Base-by-base conservation (phyloP, 768 basidiomycete species). In the Pulveroboletus sp. region DNA sequence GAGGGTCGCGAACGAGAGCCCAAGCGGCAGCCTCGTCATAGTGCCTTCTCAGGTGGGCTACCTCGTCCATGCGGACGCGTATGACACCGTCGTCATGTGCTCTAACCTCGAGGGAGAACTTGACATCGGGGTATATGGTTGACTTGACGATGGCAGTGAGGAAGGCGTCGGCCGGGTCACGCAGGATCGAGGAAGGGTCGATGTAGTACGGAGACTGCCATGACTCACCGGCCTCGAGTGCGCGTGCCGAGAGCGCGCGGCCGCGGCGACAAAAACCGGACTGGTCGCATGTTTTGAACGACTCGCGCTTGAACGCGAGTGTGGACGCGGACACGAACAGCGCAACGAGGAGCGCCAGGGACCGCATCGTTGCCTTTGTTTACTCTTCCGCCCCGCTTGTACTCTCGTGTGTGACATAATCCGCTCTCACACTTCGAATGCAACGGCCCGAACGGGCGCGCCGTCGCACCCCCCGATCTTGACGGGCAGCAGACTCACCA, bases 271-370 rank as follows among this genome's bases (percentile, higher is more conserved):
- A 98, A 71, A 99, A 98, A 17, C 89, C 93, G 1, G 92, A 81
- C 68, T 98, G 91, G n/a, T 78, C 76, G 63, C 96, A 98, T 49
- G 83, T 91, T 70, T 96, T 97, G 78, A 94, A 99, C 69, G 97
- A 92, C 51, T 86, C 78, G 17, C 76, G 72, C 72, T 89, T 89
- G 70, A 89, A 81, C 30, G 85, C 81, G 24, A 77, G 58, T 2
- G 74, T 64, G 16, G 64, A 50, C 14, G 69, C 68, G 5, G 68
- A 55, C 30, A 52, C 56, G 23, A 63, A 55, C 16, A 73, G 59
- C 38, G 68, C 60, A 42, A 75, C 61, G 47, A 76, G 43, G n/a
- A 67, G 29, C 27, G 50, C 50, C 17, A 53, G 22, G 13, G 60
- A 40, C 49, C 60, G 50, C 63, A 64, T 32, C 13, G n/a, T n/a